Evolutionary conservation across 768 basidiomycete genomes (phyloP).

Genomic region (Kwoniella bestiolae): DNA sequence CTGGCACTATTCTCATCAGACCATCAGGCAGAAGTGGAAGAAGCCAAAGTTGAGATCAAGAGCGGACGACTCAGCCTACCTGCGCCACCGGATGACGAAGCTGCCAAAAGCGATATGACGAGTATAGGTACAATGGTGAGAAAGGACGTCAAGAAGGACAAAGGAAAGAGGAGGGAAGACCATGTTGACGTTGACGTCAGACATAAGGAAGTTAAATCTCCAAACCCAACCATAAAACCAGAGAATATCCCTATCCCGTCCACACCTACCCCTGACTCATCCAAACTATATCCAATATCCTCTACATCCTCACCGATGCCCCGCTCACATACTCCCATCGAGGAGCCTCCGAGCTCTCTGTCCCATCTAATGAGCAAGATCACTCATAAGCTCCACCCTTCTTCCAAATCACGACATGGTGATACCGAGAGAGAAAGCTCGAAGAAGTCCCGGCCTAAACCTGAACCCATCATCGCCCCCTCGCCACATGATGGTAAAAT

Average conservation of each 20-base stretch:
- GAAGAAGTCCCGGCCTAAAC: background rate
- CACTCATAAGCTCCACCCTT: conserved; percentile 5
- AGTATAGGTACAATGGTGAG: background rate
- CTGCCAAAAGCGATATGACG: background rate
- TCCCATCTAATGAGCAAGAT: conserved; percentile 6
- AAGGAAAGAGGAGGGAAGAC: background rate
- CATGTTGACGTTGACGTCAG: background rate
- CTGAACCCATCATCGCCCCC: conserved; percentile 5
- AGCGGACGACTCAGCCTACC: background rate
- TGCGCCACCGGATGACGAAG: background rate
- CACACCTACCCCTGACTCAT: background rate
- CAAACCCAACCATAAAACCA: background rate
- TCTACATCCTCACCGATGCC: background rate
- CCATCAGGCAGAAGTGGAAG: background rate
- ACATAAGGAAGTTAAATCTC: background rate
- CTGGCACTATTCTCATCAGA: background rate
- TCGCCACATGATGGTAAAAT: background rate
- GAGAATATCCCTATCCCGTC: background rate
- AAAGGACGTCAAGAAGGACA: background rate
- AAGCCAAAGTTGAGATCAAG: background rate
- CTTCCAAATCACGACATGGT: background rate
- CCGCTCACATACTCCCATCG: background rate
- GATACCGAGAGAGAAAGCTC: background rate
- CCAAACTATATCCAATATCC: background rate
- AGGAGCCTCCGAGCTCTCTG: conserved; percentile 6